Percentiles rank a stretch among this genome's conserved stretches.
Evolutionary conservation across 2,329 filamentous ascomycete genomes (phyloP).

Genomic region (Aspergillus quadrilineatus): DNA sequence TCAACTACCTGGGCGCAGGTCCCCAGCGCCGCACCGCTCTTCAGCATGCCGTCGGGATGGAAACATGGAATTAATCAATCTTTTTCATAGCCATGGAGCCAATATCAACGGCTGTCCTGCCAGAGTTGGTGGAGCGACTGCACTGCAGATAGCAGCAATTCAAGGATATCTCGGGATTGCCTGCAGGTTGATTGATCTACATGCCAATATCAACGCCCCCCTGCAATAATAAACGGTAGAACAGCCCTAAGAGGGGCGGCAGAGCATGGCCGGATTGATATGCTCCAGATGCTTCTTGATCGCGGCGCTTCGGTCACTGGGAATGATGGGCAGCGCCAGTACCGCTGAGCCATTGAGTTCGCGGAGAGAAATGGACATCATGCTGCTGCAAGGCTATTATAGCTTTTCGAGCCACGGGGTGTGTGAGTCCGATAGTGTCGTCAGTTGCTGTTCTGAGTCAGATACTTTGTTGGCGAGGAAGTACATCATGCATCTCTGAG

Average conservation of each 20-base stretch:
- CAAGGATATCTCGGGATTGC: slow-evolving; percentile 26
- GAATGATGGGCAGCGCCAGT: slow-evolving; percentile 11
- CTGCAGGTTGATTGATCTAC: slow-evolving; percentile 18
- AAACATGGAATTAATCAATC: slow-evolving; percentile 19
- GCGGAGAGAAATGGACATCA: slow-evolving; percentile 17
- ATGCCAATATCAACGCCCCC: slow-evolving; percentile 23
- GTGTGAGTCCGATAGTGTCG: too few relatives aligned
- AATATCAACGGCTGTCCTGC: slow-evolving; percentile 5
- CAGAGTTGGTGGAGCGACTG: slow-evolving; percentile 22
- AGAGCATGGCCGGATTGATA: slow-evolving; percentile 30
- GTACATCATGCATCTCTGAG: too few relatives aligned
- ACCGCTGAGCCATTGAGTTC: slow-evolving; percentile 17
- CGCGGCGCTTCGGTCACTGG: slow-evolving; percentile 20
- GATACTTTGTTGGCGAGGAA: too few relatives aligned
- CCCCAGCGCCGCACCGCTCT: slow-evolving; percentile 8
- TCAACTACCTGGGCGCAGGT: not conserved
- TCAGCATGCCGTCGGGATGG: slow-evolving; percentile 19
- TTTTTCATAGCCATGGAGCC: slow-evolving; percentile 17
- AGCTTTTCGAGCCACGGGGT: not conserved
- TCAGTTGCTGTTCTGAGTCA: too few relatives aligned
- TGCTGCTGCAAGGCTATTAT: slow-evolving; percentile 18
- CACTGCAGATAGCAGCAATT: slow-evolving; percentile 29
- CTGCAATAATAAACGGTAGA: slow-evolving; percentile 20
- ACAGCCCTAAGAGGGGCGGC: slow-evolving; percentile 31
- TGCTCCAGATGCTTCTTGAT: slow-evolving; percentile 29